phyloP scores from a whole-genome alignment of 805 yeast species.

The Schwanniomyces pseudopolymorphus region DNA sequence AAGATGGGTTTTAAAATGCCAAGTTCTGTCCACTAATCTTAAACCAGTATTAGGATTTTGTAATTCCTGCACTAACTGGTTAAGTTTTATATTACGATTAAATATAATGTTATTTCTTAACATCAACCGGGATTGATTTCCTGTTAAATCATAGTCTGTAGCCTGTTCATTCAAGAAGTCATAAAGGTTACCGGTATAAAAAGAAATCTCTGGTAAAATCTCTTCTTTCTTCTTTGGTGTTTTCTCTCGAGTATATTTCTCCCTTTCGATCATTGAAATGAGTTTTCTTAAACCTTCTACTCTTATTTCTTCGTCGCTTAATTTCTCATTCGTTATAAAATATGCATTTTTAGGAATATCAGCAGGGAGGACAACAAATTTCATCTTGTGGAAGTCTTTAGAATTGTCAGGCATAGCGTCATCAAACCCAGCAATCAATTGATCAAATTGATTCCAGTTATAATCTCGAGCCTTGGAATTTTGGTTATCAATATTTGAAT shows the following conservation, averaged over 20 bases:
- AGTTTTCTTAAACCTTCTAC: constrained; percentile 84
- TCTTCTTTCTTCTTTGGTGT: constrained; percentile 44
- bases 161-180: constrained; percentile 55
- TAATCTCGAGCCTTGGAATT: constrained; percentile 52
- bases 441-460: constrained; percentile 94
- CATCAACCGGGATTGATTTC: constrained; percentile 35
- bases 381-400: constrained; percentile 60
- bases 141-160: constrained; percentile 39
- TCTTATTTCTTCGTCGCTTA: constrained; percentile 82
- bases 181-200: constrained; percentile 84
- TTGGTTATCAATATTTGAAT: constrained; percentile 56
- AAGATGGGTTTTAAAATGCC: constrained; percentile 84
- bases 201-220: constrained; percentile 69
- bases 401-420: constrained; percentile 61
- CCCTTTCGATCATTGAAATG: constrained; percentile 60
- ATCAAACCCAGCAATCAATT: constrained; percentile 85
- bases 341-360: constrained; percentile 59
- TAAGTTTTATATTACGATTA: constrained; percentile 49
- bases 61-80: constrained; percentile 60
- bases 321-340: constrained; percentile 54
- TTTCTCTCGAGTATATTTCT: constrained; percentile 36
- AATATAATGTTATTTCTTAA: constrained; percentile 38
- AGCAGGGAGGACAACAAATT: constrained; percentile 83
- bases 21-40: constrained; percentile 70
- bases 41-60: constrained; percentile 65